phyloP scores from a whole-genome alignment of 2,329 filamentous ascomycete species.

The Arthroderma uncinatum region DNA sequence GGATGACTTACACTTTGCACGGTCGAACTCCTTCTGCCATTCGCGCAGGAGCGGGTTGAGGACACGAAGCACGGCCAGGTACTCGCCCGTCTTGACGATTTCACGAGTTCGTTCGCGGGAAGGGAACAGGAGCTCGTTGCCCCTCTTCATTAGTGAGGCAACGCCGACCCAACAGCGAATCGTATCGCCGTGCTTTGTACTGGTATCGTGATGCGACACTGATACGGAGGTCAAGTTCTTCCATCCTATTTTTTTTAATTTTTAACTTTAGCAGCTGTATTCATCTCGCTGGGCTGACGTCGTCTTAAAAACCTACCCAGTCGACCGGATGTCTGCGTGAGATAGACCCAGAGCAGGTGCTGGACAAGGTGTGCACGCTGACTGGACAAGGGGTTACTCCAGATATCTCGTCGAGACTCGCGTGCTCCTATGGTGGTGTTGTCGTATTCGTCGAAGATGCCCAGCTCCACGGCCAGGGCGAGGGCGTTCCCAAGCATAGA shows the following conservation, averaged over 20 bases:
- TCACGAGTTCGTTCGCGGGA: conserved; percentile 70
- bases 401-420: conserved; percentile 17
- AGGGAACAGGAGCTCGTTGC: conserved; percentile 70
- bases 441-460: conserved; percentile 42
- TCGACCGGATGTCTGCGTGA: conserved; percentile 42
- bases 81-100: conserved; percentile 68
- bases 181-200: conserved; percentile 20
- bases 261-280: conserved; percentile 18
- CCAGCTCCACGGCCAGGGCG: conserved; percentile 43
- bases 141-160: conserved; percentile 72
- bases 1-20: conserved; percentile 25
- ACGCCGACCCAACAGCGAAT: conserved; percentile 64
- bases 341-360: conserved; percentile 37
- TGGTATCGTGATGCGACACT: conserved; percentile 15
- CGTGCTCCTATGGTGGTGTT: conserved; percentile 25
- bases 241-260: conserved; percentile 13
- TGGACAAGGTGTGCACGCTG: conserved; percentile 28
- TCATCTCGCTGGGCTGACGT: neutral
- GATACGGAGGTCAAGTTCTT: conserved; percentile 18
- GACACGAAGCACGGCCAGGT: conserved; percentile 62
- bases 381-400: conserved; percentile 24
- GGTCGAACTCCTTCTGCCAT: conserved; percentile 52
- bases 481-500: conserved; percentile 46
- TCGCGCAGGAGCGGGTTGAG: conserved; percentile 63
- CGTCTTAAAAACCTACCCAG: conserved; percentile 41